phyloP scores from a whole-genome alignment of 345 rosid genomes.

The Rubroshorea leprosula region DNA sequence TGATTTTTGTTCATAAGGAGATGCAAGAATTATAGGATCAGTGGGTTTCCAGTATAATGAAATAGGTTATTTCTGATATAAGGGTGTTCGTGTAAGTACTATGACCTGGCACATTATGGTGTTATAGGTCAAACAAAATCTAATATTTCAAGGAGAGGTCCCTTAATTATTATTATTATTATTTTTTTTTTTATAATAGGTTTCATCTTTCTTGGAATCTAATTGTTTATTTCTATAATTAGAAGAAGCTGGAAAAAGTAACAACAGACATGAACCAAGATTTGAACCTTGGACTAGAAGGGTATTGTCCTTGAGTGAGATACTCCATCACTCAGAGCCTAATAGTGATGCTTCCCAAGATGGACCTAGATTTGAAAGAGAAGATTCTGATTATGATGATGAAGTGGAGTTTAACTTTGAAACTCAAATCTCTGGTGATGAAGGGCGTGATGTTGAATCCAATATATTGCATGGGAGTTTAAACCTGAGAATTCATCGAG shows the following conservation, averaged over 20 bases:
- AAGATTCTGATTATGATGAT: constrained; percentile 88
- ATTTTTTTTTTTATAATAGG: too few species aligned
- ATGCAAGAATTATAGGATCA: too few species aligned
- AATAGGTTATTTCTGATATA: too few species aligned
- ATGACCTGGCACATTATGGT: too few species aligned
- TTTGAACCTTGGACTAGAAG: constrained; percentile 51
- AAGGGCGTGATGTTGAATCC: constrained; percentile 58
- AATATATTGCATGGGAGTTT: constrained; percentile 73
- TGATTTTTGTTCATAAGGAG: too few species aligned
- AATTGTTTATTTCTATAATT: constrained; percentile 17
- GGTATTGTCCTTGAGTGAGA: constrained; percentile 70
- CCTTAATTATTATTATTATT: too few species aligned
- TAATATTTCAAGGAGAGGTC: too few species aligned
- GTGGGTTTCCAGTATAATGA: too few species aligned
- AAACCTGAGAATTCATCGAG: constrained; percentile 67
- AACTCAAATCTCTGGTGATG: constrained; percentile 73
- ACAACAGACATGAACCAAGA: constrained; percentile 35
- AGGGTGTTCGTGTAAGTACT: too few species aligned
- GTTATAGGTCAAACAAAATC: too few species aligned
- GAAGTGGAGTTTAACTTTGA: constrained; percentile 85
- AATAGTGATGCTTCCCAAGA: constrained; percentile 78
- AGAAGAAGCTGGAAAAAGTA: constrained; percentile 69
- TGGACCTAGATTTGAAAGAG: constrained; percentile 82
- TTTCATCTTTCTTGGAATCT: constrained; percentile 3
- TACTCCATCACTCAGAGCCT: constrained; percentile 77